These are phyloP conservation scores for Pseudocercospora crystallina DNA, from an alignment of 2,329 filamentous ascomycete species.

Conservation along the genomic window DNA sequence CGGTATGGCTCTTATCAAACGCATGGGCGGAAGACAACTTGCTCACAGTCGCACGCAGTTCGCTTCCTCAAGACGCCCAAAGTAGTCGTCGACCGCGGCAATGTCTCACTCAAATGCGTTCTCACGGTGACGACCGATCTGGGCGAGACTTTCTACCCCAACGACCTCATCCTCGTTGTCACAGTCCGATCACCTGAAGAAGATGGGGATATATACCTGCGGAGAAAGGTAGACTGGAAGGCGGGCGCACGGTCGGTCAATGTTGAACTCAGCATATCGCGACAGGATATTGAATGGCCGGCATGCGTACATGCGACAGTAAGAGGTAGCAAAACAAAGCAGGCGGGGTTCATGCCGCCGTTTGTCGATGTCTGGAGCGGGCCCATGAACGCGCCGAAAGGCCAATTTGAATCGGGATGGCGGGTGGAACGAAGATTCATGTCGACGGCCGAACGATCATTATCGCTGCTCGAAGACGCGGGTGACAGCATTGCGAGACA, in stretches of 20 bases:
- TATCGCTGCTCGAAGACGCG: conserved; percentile 66
- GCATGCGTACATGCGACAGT: conserved; percentile 43
- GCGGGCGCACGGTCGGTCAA: conserved; percentile 46
- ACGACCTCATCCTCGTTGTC: conserved; percentile 45
- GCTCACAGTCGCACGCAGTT: conserved; percentile 36
- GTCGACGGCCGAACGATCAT: conserved; percentile 39
- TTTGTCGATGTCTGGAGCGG: conserved; percentile 61
- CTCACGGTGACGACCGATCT: conserved; percentile 69
- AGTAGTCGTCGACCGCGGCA: conserved; percentile 41
- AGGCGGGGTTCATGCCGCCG: conserved; percentile 35
- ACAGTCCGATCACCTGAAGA: conserved; percentile 35
- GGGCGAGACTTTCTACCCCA: conserved; percentile 62
- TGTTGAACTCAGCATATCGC: conserved; percentile 43
- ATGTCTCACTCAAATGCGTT: conserved; percentile 49
- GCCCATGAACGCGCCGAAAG: conserved; percentile 41
- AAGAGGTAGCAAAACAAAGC: conserved; percentile 32
- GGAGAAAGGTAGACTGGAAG: conserved; percentile 46
- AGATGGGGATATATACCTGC: conserved; percentile 42
- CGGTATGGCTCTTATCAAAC: conserved; percentile 2
- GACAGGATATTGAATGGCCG: conserved; percentile 40
- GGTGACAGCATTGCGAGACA: conserved; percentile 72
- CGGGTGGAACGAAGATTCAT: conserved; percentile 57
- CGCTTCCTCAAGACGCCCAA: conserved; percentile 67
- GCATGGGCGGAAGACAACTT: not conserved
- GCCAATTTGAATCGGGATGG: conserved; percentile 46